These are phyloP conservation scores for Hypoxylon rubiginosum DNA, from an alignment of 2,329 filamentous ascomycete species.

Conservation along the genomic window DNA sequence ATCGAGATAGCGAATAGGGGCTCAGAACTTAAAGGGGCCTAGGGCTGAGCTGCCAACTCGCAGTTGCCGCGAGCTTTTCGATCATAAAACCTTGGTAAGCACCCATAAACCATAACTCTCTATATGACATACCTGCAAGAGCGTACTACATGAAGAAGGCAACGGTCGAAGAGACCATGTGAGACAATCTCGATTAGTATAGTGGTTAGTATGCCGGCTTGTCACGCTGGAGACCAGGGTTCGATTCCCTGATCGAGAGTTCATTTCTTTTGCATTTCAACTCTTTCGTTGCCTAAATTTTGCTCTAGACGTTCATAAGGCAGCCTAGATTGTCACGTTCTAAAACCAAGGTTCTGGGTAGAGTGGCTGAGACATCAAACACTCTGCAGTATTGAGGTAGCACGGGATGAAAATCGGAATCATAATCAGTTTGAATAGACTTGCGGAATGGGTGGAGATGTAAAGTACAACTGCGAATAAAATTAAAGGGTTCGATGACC, in stretches of 20 bases:
- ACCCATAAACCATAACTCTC: background rate
- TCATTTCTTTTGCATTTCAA: background rate
- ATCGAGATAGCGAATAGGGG: background rate
- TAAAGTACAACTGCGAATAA: background rate
- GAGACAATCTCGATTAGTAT: conserved; percentile 42
- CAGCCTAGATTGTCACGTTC: background rate
- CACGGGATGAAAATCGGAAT: too few relatives aligned
- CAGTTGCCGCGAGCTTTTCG: background rate
- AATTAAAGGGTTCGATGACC: too few relatives aligned
- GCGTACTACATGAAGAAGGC: background rate
- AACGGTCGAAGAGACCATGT: too few relatives aligned
- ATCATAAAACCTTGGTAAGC: background rate
- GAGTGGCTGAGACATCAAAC: background rate
- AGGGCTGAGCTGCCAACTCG: background rate
- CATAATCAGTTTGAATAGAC: too few relatives aligned
- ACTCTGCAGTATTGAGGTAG: too few relatives aligned
- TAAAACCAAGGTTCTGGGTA: background rate
- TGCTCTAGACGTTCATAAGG: background rate
- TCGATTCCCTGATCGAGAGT: conserved; percentile 55
- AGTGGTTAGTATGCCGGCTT: conserved; percentile 44
- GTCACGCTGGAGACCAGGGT: conserved; percentile 51
- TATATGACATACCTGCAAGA: background rate
- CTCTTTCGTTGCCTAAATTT: background rate
- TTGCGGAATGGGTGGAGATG: too few relatives aligned
- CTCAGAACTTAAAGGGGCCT: background rate